A percentile compares a stretch with the other conserved stretches of the same genome.
These are phyloP conservation scores for Cafeteria roenbergensis DNA, from an alignment of 108 stramenopile genomes.

Conservation along the genomic window DNA sequence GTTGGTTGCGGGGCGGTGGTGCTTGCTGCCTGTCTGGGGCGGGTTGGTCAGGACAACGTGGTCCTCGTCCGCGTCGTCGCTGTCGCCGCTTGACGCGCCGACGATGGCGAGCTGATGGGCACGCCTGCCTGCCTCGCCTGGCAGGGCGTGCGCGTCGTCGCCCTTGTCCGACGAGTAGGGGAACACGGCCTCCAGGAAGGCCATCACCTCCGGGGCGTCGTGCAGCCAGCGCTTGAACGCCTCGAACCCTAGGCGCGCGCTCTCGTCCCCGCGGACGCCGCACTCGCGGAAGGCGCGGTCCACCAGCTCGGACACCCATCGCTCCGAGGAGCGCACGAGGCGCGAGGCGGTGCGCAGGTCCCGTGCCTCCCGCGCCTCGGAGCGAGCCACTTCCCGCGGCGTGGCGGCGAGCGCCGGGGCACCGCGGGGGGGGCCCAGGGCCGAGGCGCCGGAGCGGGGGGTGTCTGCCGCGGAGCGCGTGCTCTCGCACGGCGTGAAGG, in stretches of 20 bases:
- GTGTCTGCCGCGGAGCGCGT: too few species aligned
- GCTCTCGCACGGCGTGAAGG: too few species aligned
- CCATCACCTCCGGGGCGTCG: background rate
- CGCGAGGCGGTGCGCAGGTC: background rate
- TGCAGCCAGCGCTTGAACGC: background rate
- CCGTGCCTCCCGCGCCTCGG: too few species aligned
- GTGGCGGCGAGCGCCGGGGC: background rate
- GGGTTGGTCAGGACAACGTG: too few species aligned
- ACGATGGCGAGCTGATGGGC: background rate
- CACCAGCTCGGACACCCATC: background rate
- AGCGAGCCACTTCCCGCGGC: background rate
- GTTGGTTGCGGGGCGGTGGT: background rate
- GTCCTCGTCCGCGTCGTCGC: background rate
- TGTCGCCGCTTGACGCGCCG: background rate
- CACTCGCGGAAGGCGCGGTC: background rate
- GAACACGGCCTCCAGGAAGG: constrained; percentile 4
- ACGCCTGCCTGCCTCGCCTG: background rate
- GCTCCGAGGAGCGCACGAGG: background rate
- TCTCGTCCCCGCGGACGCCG: background rate
- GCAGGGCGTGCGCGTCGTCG: background rate
- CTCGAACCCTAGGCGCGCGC: background rate
- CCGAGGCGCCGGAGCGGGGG: too few species aligned
- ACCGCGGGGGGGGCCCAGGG: too few species aligned
- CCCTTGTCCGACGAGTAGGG: background rate
- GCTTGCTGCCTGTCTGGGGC: background rate